Percentiles rank a stretch among this genome's conserved stretches.
phyloP scores from a whole-genome alignment of 805 yeast species.

The Wickerhamomyces mucosus region DNA sequence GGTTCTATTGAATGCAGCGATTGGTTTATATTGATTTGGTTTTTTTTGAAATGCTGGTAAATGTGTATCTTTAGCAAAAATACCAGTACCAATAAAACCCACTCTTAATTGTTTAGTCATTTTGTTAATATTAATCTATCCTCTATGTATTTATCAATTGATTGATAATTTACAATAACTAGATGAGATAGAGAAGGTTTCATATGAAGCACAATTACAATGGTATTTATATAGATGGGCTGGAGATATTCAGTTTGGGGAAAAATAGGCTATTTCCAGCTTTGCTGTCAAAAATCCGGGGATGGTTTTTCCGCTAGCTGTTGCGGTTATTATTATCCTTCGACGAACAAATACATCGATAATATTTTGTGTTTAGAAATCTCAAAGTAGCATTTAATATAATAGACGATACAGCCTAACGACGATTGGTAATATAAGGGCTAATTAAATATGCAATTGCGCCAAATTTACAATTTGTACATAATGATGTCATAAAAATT shows the following conservation, averaged over 20 bases:
- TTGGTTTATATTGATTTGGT: slow-evolving; percentile 42
- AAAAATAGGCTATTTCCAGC: too few relatives aligned
- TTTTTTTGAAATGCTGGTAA: slow-evolving; percentile 58
- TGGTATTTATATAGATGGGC: not conserved
- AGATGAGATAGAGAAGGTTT: slow-evolving; percentile 1
- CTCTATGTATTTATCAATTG: not conserved
- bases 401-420: too few relatives aligned
- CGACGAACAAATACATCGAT: too few relatives aligned
- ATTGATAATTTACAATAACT: not conserved
- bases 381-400: too few relatives aligned
- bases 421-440: too few relatives aligned
- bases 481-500: too few relatives aligned
- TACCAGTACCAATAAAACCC: slow-evolving; percentile 65
- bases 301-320: too few relatives aligned
- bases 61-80: slow-evolving; percentile 80
- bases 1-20: slow-evolving; percentile 78
- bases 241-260: not conserved
- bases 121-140: not conserved
- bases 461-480: too few relatives aligned
- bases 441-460: too few relatives aligned
- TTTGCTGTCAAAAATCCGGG: too few relatives aligned
- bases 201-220: not conserved
- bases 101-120: slow-evolving; percentile 6
- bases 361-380: too few relatives aligned
- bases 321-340: too few relatives aligned